Evolutionary conservation across 108 stramenopile genomes (phyloP).

Genomic region (Ochromonas danica): DNA sequence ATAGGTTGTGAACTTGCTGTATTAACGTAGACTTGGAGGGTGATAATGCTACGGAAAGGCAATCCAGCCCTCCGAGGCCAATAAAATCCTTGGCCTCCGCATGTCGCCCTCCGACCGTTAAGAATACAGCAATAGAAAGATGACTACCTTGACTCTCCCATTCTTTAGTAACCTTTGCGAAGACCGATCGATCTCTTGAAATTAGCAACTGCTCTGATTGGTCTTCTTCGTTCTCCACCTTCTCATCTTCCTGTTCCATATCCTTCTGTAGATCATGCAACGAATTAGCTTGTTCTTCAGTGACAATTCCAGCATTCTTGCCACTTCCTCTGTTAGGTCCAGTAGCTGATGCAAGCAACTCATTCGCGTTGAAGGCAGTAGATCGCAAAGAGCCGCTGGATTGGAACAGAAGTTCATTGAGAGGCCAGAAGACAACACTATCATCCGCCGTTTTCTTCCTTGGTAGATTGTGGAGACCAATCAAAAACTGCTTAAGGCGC

Average conservation of each 20-base stretch:
- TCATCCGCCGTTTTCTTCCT: no score
- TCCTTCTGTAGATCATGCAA: no score
- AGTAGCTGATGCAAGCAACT: no score
- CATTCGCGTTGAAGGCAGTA: no score
- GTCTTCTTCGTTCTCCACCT: no score
- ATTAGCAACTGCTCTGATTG: background rate
- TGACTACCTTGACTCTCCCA: background rate
- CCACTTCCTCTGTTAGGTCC: no score
- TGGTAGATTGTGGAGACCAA: slow-evolving; percentile 27
- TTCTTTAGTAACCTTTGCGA: background rate
- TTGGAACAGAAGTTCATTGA: no score
- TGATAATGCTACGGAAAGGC: background rate
- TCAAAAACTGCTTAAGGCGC: background rate
- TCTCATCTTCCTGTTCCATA: no score
- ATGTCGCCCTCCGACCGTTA: background rate
- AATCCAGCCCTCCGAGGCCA: background rate
- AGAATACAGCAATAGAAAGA: background rate
- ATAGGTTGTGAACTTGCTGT: background rate
- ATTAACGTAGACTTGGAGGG: background rate
- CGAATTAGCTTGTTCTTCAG: no score
- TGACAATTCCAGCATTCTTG: no score
- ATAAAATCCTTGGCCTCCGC: background rate
- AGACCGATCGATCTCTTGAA: background rate
- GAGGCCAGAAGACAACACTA: no score
- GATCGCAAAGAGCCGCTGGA: no score